These are phyloP conservation scores for Chlorociboria aeruginascens DNA, from an alignment of 495 filamentous ascomycete genomes.

Conservation along the genomic window DNA sequence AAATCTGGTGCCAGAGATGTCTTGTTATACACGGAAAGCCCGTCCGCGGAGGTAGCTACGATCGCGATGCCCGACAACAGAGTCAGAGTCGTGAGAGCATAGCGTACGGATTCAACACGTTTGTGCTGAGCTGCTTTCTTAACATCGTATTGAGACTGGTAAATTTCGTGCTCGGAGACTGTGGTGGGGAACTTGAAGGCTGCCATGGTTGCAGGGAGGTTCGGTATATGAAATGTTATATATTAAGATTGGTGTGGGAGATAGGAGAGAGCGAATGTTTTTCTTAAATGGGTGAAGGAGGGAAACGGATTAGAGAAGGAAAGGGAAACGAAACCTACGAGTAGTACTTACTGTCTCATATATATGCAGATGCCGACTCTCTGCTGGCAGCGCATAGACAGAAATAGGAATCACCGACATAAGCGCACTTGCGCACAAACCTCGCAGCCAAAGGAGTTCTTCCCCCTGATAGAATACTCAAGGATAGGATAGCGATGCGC, in stretches of 20 bases:
- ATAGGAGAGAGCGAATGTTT: background rate
- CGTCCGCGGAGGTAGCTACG: conserved; percentile 36
- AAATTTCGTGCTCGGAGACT: conserved; percentile 9
- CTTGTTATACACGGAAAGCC: conserved; percentile 33
- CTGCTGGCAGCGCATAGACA: conserved; percentile 1
- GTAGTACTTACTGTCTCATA: conserved; percentile 8
- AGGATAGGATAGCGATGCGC: too few species aligned
- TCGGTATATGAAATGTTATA: background rate
- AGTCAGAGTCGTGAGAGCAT: conserved; percentile 34
- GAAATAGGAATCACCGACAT: conserved; percentile 14
- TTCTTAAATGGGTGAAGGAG: background rate
- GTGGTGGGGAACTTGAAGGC: conserved; percentile 2
- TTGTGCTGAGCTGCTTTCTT: background rate
- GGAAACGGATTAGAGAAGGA: background rate
- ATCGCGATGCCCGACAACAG: conserved; percentile 35
- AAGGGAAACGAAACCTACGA: conserved; percentile 17
- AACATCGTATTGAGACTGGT: background rate
- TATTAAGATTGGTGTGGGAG: background rate
- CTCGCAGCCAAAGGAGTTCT: too few species aligned
- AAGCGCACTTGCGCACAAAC: too few species aligned
- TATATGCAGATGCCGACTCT: conserved; percentile 7
- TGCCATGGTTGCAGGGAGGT: conserved; percentile 3
- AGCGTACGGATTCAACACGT: conserved; percentile 26
- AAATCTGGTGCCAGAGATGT: conserved; percentile 31
- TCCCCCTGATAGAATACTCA: too few species aligned